Evolutionary conservation across 2,329 filamentous ascomycete species (phyloP), one percentile per base, ranked within the genome.

Genomic region (Calonectria crousiana): DNA sequence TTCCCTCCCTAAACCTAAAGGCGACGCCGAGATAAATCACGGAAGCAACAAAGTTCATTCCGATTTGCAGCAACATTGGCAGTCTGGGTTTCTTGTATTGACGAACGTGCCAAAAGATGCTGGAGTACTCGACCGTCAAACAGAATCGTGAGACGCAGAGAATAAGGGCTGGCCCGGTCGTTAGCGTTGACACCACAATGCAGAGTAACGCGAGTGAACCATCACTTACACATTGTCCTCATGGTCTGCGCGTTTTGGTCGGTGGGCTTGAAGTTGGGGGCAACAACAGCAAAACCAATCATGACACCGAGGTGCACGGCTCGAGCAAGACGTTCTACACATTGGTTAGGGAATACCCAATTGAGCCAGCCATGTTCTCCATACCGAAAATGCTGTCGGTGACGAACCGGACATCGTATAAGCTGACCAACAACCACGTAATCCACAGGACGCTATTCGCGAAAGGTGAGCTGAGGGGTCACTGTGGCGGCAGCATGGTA

Each of bases 361-460:
- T 36, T 2, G 28, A 20, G 10, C 3, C 23, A 8, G 4, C 2
- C 26, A 10, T 49, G 14, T 60, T 5, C 5, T 36, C 2, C 80
- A 2, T 70, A 84, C 84, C 90, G 78, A 93, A 92, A 41, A 93
- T 85, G 49, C 89, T 92, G 81, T 94, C 92, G 30, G 90, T 87
- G 1, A 90, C 88, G 80, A 93, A 94, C 0, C 92, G 91, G 44
- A 93, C 89, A 82, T 94, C 92, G 81, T 92, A 93, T 1, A 93
- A 84, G 10, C 89, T 88, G 30, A 91, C 89, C 73, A 92, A 86
- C 44, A 93, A 88, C 92, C 92, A 94, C n/a, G 90, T 93, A 73
- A 92, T 89, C 92, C 92, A 94, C 8, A 93, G 84, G 23, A 93
- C 85, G 28, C 89, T 86, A 20, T n/a, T 78, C 14, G 73, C 36